Percentiles rank a stretch among this genome's conserved stretches.
Evolutionary conservation across 163 green algal genomes (phyloP).

Genomic region (Prototheca wickerhamii): DNA sequence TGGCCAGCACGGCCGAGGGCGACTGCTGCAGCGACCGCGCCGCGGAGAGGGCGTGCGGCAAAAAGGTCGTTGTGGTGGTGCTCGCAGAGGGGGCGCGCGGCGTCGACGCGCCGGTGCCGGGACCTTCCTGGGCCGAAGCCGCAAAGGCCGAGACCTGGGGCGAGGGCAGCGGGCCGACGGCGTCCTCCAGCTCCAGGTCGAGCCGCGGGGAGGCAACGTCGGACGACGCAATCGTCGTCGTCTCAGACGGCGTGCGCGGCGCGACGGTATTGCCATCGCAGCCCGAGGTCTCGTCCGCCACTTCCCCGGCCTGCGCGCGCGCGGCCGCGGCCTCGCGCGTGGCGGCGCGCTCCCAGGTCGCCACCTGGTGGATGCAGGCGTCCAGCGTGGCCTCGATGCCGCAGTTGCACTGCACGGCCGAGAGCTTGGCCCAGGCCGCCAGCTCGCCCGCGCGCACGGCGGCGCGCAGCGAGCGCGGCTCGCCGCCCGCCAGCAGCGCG

Average conservation of each 20-base stretch:
- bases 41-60: no score
- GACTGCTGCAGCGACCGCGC: background rate
- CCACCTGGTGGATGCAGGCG: slow-evolving; percentile 56
- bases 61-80: no score
- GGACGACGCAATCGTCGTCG: no score
- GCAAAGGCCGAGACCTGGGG: no score
- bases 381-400: slow-evolving; percentile 82
- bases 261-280: background rate
- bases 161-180: no score
- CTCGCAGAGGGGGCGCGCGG: no score
- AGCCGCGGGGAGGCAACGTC: no score
- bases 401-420: slow-evolving; percentile 83
- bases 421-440: slow-evolving; percentile 74
- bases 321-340: background rate
- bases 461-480: background rate
- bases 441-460: slow-evolving; percentile 59
- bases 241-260: background rate
- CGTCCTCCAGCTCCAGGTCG: no score
- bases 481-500: background rate
- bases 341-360: background rate
- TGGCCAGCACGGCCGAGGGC: no score
- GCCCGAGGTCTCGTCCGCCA: slow-evolving; percentile 6
- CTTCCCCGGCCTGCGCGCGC: background rate
- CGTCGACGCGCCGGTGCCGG: no score
- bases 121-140: no score